These are phyloP conservation scores for Fraxinus ornus DNA, from an alignment of 305 asterid species.

Conservation along the genomic window DNA sequence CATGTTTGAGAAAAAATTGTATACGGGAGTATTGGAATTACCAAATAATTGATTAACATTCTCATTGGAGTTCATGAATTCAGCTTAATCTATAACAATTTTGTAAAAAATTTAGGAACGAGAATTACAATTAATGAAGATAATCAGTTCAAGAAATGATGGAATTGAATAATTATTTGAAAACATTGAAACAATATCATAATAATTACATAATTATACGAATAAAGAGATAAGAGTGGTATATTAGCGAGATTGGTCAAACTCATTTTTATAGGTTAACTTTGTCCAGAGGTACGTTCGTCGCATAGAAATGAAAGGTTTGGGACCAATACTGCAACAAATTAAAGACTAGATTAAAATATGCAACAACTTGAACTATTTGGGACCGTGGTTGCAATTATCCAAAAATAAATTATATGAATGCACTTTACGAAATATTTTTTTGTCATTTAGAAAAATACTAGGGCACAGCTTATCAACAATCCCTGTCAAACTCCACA, in stretches of 20 bases:
- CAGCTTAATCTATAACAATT: not conserved
- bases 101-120: not conserved
- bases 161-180: not conserved
- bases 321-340: not conserved
- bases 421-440: not conserved
- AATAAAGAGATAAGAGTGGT: not conserved
- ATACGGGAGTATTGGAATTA: not conserved
- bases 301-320: not conserved
- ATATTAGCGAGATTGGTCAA: not conserved
- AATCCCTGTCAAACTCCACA: not conserved
- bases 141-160: not conserved
- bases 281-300: not conserved
- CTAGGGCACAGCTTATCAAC: conserved; percentile 16
- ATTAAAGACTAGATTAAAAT: not conserved
- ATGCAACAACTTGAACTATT: not conserved
- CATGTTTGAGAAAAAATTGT: not conserved
- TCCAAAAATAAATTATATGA: not conserved
- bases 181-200: not conserved
- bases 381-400: not conserved
- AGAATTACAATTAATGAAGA: too few species aligned
- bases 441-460: not conserved
- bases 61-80: not conserved
- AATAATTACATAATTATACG: too few species aligned
- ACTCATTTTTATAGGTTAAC: not conserved
- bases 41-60: not conserved